Conservation (phyloP, 208 protist species). For the Wallacemonas sp. region DNA sequence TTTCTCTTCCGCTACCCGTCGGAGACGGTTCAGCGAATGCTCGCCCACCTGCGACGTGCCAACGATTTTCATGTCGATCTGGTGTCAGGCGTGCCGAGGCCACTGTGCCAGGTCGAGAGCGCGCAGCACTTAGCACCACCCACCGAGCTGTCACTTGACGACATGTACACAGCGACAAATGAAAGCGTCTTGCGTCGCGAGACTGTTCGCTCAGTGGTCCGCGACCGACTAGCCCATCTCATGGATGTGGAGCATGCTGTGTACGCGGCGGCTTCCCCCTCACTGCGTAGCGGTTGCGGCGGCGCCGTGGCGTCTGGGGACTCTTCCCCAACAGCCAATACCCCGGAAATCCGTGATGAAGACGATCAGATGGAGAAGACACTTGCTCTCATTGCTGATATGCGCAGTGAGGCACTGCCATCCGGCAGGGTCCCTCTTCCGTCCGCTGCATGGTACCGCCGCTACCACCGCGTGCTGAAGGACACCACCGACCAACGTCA, state of each 20-base stretch:
- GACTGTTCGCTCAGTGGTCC: neutral
- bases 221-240: neutral
- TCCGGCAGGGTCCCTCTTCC: neutral
- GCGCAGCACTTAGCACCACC: neutral
- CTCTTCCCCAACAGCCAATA: neutral
- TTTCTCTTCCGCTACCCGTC: constrained; percentile 30
- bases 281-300: too few relatives aligned
- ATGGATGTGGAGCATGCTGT: neutral
- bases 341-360: too few relatives aligned
- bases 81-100: constrained; percentile 13
- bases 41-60: constrained; percentile 23
- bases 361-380: neutral
- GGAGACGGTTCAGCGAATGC: constrained; percentile 27
- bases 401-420: neutral
- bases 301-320: too few relatives aligned
- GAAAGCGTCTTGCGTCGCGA: constrained; percentile 26
- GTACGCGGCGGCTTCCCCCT: neutral
- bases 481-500: too few relatives aligned
- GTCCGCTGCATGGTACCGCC: neutral
- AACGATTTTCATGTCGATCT: constrained; percentile 30
- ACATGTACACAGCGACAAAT: constrained; percentile 19
- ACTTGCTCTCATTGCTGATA: neutral
- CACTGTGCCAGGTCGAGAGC: neutral
- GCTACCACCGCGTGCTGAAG: constrained; percentile 1
- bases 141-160: neutral